Conservation (phyloP, 2,329 filamentous ascomycete genomes). For the Ophiostoma populinum region DNA sequence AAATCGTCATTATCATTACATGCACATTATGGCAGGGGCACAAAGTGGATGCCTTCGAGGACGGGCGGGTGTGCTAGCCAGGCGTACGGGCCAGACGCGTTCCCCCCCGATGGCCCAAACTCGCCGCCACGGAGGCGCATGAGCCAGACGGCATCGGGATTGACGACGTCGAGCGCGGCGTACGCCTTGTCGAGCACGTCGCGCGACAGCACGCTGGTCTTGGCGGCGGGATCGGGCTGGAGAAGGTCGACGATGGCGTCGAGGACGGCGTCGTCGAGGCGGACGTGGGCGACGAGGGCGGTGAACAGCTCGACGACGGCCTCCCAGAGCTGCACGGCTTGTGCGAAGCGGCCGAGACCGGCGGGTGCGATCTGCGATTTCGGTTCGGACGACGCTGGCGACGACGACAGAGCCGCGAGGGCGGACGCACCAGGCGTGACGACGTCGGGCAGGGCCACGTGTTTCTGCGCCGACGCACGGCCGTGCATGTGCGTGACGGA, state of each 20-base stretch:
- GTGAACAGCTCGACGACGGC: constrained; percentile 41
- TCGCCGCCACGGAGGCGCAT: constrained; percentile 22
- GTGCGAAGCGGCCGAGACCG: constrained; percentile 40
- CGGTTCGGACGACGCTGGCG: constrained; percentile 6
- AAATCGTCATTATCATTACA: no score
- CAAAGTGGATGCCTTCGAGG: constrained; percentile 10
- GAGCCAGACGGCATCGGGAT: constrained; percentile 66
- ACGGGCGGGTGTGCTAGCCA: constrained; percentile 8
- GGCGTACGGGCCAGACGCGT: no score
- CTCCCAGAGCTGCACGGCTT: constrained; percentile 46
- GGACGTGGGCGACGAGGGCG: constrained; percentile 43
- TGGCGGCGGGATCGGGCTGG: constrained; percentile 21
- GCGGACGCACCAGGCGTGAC: not conserved
- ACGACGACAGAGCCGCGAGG: not conserved
- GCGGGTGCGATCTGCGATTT: constrained; percentile 1
- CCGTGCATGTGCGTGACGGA: constrained; percentile 5
- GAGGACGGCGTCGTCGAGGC: constrained; percentile 50
- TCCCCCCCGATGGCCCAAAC: constrained; percentile 19
- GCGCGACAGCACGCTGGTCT: constrained; percentile 15
- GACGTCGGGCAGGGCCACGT: not conserved
- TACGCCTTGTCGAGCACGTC: constrained; percentile 29
- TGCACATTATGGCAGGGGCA: not conserved
- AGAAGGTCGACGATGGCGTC: constrained; percentile 54
- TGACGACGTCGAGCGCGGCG: constrained; percentile 42
- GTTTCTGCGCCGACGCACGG: not conserved